phyloP scores from a whole-genome alignment of 176 grass and related monocot species.

The Cenchrus americanus region DNA sequence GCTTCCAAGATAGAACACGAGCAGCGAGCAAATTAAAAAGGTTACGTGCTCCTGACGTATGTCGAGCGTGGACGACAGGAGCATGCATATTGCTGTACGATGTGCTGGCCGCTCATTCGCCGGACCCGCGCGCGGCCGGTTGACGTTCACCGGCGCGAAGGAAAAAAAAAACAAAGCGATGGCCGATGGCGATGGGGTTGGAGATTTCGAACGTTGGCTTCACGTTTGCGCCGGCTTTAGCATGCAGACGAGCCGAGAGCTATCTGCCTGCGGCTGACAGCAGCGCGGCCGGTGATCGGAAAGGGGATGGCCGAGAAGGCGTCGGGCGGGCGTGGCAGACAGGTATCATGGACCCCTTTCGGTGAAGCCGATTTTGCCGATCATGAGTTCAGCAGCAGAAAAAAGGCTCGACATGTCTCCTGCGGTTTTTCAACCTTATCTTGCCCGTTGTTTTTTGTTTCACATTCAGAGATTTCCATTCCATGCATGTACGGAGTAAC shows the following conservation, averaged over 20 bases:
- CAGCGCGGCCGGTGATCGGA: not conserved
- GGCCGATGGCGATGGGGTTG: not conserved
- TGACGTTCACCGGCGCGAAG: not conserved
- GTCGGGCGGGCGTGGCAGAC: slow-evolving; percentile 49
- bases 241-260: not conserved
- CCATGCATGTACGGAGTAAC: too few relatives aligned
- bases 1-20: slow-evolving; percentile 31
- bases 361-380: slow-evolving; percentile 42
- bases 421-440: not conserved
- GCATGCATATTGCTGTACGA: not conserved
- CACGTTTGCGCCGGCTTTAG: slow-evolving; percentile 17
- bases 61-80: slow-evolving; percentile 52
- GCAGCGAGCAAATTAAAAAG: not conserved
- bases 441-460: not conserved
- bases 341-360: slow-evolving; percentile 40
- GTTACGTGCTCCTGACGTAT: slow-evolving; percentile 48
- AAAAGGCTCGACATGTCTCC: not conserved
- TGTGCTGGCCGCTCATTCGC: not conserved
- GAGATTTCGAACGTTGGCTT: slow-evolving; percentile 2
- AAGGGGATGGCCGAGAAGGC: not conserved
- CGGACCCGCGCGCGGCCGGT: too few relatives aligned
- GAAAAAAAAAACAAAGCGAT: not conserved
- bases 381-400: not conserved
- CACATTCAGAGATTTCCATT: not conserved
- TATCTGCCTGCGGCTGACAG: not conserved